phyloP scores from a whole-genome alignment of 441 rosid genomes.

The Pelargonium hybrid region DNA sequence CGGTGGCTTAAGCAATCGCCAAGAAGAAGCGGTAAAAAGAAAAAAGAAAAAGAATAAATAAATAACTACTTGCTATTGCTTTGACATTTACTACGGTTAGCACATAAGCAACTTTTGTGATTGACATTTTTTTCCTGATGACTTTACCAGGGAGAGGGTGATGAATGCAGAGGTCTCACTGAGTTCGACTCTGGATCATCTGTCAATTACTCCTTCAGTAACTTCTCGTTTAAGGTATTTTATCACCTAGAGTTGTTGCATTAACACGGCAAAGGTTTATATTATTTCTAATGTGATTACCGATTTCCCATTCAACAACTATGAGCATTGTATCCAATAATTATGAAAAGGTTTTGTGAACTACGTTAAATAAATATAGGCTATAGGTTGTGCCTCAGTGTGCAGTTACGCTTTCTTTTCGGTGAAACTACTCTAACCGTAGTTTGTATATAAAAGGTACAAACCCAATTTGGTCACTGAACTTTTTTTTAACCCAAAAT shows the following conservation, averaged over 20 bases:
- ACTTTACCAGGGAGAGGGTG: slow-evolving; percentile 46
- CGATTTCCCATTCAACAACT: too few relatives aligned
- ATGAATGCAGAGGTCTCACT: slow-evolving; percentile 59
- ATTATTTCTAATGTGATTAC: background rate
- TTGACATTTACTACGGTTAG: background rate
- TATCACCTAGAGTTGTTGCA: background rate
- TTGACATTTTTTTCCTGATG: background rate
- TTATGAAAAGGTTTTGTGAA: too few relatives aligned
- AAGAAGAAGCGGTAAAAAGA: slow-evolving; percentile 67
- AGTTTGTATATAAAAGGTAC: too few relatives aligned
- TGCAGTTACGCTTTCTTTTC: too few relatives aligned
- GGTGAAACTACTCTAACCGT: too few relatives aligned
- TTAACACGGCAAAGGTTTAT: background rate
- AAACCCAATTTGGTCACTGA: too few relatives aligned
- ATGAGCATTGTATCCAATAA: too few relatives aligned
- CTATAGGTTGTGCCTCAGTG: too few relatives aligned
- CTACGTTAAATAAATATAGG: too few relatives aligned
- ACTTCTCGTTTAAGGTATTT: slow-evolving; percentile 91
- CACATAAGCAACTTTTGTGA: background rate
- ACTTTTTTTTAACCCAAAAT: too few relatives aligned
- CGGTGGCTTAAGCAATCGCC: slow-evolving; percentile 61
- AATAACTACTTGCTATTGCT: background rate
- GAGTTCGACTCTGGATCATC: slow-evolving; percentile 65
- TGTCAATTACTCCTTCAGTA: slow-evolving; percentile 88
- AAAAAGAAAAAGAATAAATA: background rate